Evolutionary conservation across 192 early-diverging fungal species (phyloP).

Genomic region (Coemansia sp.): DNA sequence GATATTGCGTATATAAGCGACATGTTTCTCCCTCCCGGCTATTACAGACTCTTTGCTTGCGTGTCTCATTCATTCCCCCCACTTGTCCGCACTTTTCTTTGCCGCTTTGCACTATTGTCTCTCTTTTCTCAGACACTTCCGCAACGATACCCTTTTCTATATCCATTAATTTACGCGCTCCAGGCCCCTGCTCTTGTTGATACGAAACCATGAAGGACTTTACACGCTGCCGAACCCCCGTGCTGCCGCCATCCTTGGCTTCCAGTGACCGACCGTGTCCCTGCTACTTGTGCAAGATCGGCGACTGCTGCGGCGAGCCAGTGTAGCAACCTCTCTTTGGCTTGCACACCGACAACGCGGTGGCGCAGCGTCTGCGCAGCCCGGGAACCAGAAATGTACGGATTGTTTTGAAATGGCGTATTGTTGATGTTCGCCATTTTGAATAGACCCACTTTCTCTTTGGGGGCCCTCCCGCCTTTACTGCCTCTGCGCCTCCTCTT

Average conservation of each 20-base stretch:
- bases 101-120: background rate
- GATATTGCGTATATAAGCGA: background rate
- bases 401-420: background rate
- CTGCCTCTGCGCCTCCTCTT: background rate
- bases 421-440: too few relatives aligned
- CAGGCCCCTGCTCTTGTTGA: background rate
- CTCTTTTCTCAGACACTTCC: background rate
- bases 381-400: conserved; percentile 3
- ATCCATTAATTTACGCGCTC: background rate
- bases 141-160: background rate
- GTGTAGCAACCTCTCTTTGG: background rate
- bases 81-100: background rate
- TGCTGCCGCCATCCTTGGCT: background rate
- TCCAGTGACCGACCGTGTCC: conserved; percentile 21
- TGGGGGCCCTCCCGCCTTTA: background rate
- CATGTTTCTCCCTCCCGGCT: background rate
- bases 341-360: background rate
- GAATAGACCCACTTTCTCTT: background rate
- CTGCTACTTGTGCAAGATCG: conserved; percentile 33
- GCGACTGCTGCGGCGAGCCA: conserved; percentile 18
- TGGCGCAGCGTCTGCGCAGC: conserved; percentile 5
- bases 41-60: background rate
- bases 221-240: background rate
- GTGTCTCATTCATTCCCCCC: background rate
- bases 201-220: background rate